Evolutionary conservation across 345 rosid species (phyloP), one percentile per base, ranked within the genome.

Genomic region (Salix suchowensis): DNA sequence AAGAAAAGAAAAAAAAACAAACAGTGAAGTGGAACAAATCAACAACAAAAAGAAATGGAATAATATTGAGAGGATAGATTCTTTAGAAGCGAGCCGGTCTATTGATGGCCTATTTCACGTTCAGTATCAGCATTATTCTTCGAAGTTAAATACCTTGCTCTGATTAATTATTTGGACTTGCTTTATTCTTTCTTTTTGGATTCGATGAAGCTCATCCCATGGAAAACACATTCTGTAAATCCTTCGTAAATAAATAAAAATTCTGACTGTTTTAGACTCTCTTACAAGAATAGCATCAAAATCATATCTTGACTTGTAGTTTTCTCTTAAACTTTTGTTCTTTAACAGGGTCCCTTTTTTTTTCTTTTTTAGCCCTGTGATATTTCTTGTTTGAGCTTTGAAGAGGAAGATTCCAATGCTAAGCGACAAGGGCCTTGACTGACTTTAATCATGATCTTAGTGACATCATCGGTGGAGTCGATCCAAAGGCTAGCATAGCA

Each of bases 201-300:
- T 32, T 32, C 34, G 0, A 32, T 2, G 34, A 32, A 32, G 4
- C 34, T 32, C 5, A 4, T 32, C 4, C 32, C 2, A 30, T 4
- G 2, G 4, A 30, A 30, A 30, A 32, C 0, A 32, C 0, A 4
- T 0, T 32, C 0, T 34, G 0, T 34, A 4, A 34, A 34, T 34
- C 36, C 1, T 4, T 4, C 6, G 0, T 34, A 34, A 34, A 0
- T 34, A 34, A 34, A 34, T 34, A 34, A 34, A 34, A 34, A 34
- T 34, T 34, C 0, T 34, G 1, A 34, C 0, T 34, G 0, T 34
- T 34, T 5, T 4, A 4, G 0, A 34, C 0, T 34, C 0, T 34
- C 0, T 34, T 34, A 32, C 0, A 32, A 4, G 0, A 32, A 0
- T 18, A 16, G n/a, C 3, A 5, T 50, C n/a, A 18, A n/a, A 19